These are phyloP conservation scores for Rhinocladiella similis DNA, from an alignment of 2,329 filamentous ascomycete species.

Conservation along the genomic window DNA sequence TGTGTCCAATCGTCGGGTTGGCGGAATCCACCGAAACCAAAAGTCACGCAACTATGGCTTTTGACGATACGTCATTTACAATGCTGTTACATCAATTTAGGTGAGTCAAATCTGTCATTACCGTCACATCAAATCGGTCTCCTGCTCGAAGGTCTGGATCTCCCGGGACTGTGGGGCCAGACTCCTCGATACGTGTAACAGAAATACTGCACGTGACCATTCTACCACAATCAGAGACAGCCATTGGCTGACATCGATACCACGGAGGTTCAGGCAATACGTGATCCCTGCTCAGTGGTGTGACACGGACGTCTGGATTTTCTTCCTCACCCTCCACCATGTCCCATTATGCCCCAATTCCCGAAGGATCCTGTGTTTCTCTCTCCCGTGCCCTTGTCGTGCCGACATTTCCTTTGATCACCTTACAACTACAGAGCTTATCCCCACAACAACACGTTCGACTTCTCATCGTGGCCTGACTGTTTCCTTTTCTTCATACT, in stretches of 20 bases:
- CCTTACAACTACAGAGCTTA: constrained; percentile 16
- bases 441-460: constrained; percentile 18
- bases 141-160: constrained; percentile 19
- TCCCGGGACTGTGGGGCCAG: neutral
- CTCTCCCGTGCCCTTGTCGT: constrained; percentile 1
- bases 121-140: constrained; percentile 17
- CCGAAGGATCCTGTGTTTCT: neutral
- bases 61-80: constrained; percentile 10
- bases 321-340: constrained; percentile 10
- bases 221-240: too few species aligned
- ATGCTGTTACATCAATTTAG: neutral
- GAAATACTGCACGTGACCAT: constrained; percentile 14
- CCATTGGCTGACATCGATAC: constrained; percentile 2
- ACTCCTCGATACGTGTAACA: constrained; percentile 3
- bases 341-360: neutral
- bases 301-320: constrained; percentile 8
- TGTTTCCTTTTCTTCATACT: constrained; percentile 16
- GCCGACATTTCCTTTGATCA: constrained; percentile 8
- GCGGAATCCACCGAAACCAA: neutral
- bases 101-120: constrained; percentile 11
- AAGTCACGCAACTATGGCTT: constrained; percentile 11
- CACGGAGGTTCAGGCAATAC: constrained; percentile 15
- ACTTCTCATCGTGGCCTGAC: constrained; percentile 25
- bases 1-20: constrained; percentile 5
- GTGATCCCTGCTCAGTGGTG: constrained; percentile 14